Evolutionary conservation across 2,329 filamentous ascomycete genomes (phyloP).

Genomic region (Simplicillium sp.): DNA sequence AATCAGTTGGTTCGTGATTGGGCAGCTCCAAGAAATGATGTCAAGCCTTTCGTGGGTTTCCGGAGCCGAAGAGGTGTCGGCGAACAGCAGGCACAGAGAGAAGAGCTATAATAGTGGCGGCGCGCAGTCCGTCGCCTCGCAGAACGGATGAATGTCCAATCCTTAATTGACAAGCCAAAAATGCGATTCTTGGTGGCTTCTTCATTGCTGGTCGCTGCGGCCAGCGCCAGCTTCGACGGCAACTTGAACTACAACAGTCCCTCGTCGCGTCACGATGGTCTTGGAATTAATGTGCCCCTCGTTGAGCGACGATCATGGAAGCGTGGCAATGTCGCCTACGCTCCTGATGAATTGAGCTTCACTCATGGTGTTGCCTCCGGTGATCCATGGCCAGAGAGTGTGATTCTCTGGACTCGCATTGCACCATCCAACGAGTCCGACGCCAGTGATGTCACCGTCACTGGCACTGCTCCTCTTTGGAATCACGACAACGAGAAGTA

Average conservation of each 20-base stretch:
- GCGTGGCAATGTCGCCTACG: conserved; percentile 29
- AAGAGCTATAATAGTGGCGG: too few relatives aligned
- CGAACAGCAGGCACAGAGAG: neutral
- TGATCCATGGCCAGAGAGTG: conserved; percentile 44
- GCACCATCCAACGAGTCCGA: conserved; percentile 35
- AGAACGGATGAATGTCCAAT: too few relatives aligned
- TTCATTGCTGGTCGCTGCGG: neutral
- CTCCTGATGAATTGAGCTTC: conserved; percentile 44
- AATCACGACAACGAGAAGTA: conserved; percentile 38
- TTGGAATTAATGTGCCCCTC: conserved; percentile 56
- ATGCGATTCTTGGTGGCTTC: neutral
- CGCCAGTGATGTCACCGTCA: conserved; percentile 31
- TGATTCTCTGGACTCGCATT: conserved; percentile 44
- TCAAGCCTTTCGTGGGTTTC: too few relatives aligned
- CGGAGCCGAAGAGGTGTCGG: too few relatives aligned
- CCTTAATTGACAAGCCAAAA: neutral
- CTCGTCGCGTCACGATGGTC: conserved; percentile 50
- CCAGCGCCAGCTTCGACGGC: conserved; percentile 13
- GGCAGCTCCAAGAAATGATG: too few relatives aligned
- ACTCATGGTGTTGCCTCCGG: conserved; percentile 51
- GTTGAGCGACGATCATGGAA: conserved; percentile 44
- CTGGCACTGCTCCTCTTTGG: conserved; percentile 32
- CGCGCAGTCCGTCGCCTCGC: too few relatives aligned
- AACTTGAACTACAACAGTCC: conserved; percentile 63
- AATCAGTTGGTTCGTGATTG: too few relatives aligned